A percentile compares a stretch with the other conserved stretches of the same genome.
phyloP scores from a whole-genome alignment of 2,329 filamentous ascomycete genomes.

The Fragosphaeria purpurea region DNA sequence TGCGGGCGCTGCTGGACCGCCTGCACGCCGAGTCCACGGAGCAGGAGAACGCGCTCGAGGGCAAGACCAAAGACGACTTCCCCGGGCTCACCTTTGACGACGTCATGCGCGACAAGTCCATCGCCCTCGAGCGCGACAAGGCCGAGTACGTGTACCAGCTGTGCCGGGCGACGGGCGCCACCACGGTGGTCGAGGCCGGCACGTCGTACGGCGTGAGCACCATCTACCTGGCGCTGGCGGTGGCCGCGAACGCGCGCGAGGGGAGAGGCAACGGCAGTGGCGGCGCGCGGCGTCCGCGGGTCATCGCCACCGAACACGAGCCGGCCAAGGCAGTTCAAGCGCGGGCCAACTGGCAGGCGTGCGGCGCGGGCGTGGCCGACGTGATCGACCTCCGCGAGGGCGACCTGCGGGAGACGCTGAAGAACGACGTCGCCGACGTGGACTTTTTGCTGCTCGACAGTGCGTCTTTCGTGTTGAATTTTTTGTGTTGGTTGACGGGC shows the following conservation, averaged over 20 bases:
- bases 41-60: constrained; percentile 6
- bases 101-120: constrained; percentile 44
- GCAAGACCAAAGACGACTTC: neutral
- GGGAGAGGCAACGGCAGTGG: constrained; percentile 3
- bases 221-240: constrained; percentile 51
- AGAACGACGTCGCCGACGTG: constrained; percentile 33
- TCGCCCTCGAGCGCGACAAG: constrained; percentile 50
- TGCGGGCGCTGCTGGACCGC: constrained; percentile 5
- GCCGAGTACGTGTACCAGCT: constrained; percentile 47
- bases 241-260: constrained; percentile 32
- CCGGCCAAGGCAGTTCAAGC: constrained; percentile 40
- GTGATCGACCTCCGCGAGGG: constrained; percentile 49
- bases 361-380: constrained; percentile 36
- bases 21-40: constrained; percentile 9
- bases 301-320: constrained; percentile 54
- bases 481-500: neutral
- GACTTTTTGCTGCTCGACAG: constrained; percentile 52
- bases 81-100: constrained; percentile 1
- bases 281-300: constrained; percentile 14
- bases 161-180: constrained; percentile 35
- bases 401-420: constrained; percentile 46
- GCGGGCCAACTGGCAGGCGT: constrained; percentile 34
- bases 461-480: constrained; percentile 21
- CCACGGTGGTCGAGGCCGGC: constrained; percentile 47
- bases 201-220: constrained; percentile 54